Evolutionary conservation across 768 basidiomycete species (phyloP).

Genomic region (Mycena indigotica): DNA sequence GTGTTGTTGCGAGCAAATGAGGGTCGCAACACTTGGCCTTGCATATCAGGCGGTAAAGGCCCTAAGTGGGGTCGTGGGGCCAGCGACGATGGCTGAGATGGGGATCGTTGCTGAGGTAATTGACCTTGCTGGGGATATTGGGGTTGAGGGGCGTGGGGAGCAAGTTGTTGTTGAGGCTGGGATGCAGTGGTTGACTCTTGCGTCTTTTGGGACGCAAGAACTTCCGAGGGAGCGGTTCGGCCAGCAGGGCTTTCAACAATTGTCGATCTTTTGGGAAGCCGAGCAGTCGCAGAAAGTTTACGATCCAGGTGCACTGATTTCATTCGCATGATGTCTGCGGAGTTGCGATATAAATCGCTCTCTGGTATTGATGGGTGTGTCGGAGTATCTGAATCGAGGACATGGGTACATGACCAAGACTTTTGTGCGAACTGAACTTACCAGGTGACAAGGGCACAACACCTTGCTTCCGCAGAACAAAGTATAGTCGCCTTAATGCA

Average conservation of each 20-base stretch:
- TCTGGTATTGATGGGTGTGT: constrained; percentile 41
- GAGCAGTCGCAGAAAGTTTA: constrained; percentile 91
- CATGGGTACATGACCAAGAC: background rate
- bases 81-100: constrained; percentile 31
- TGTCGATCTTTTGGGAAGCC: constrained; percentile 89
- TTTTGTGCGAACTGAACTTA: constrained; percentile 34
- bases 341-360: constrained; percentile 82
- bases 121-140: constrained; percentile 39
- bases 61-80: constrained; percentile 41
- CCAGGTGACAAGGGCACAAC: constrained; percentile 84
- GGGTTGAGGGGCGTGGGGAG: constrained; percentile 30
- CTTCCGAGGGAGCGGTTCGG: constrained; percentile 73
- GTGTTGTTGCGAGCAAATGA: constrained; percentile 78
- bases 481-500: constrained; percentile 86
- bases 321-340: constrained; percentile 90
- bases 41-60: constrained; percentile 44
- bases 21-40: constrained; percentile 62
- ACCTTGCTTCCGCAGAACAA: constrained; percentile 83
- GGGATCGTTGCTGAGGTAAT: constrained; percentile 37
- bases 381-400: constrained; percentile 15
- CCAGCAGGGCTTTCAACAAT: constrained; percentile 95
- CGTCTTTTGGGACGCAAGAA: constrained; percentile 48
- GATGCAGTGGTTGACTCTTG: constrained; percentile 43
- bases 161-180: constrained; percentile 35
- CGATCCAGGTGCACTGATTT: constrained; percentile 94